Percentiles rank a stretch among this genome's conserved stretches.
phyloP scores from a whole-genome alignment of 768 basidiomycete genomes.

The Clitopilus passeckerianus region DNA sequence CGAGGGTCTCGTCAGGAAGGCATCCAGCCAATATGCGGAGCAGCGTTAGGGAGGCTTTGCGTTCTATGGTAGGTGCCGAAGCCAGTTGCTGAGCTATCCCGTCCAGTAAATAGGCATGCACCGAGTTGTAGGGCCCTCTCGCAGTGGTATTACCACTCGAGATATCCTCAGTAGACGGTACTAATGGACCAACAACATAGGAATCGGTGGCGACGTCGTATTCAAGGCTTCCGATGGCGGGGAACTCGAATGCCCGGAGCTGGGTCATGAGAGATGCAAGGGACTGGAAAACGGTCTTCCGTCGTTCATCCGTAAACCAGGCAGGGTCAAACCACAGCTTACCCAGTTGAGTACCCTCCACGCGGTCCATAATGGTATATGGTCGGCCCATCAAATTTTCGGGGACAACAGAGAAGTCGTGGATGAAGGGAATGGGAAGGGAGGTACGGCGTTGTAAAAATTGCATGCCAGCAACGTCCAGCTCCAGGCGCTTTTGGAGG shows the following conservation, averaged over 20 bases:
- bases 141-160: not conserved
- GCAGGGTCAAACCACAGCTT: slow-evolving; percentile 12
- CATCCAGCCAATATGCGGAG: slow-evolving; percentile 5
- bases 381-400: slow-evolving; percentile 9
- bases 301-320: slow-evolving; percentile 4
- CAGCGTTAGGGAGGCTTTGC: slow-evolving; percentile 2
- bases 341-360: slow-evolving; percentile 9
- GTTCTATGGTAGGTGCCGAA: not conserved
- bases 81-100: not conserved
- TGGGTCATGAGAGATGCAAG: slow-evolving; percentile 8
- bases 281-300: slow-evolving; percentile 5
- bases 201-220: not conserved
- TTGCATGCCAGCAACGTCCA: slow-evolving; percentile 6
- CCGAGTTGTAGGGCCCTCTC: not conserved
- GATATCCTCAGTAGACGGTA: not conserved
- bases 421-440: slow-evolving; percentile 12
- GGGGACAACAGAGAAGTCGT: slow-evolving; percentile 4
- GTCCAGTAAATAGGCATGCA: not conserved
- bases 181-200: not conserved
- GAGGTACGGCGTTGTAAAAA: slow-evolving; percentile 8
- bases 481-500: not conserved
- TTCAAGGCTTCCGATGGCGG: not conserved
- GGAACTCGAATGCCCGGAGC: not conserved
- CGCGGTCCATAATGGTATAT: slow-evolving; percentile 11
- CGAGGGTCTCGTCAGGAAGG: slow-evolving; percentile 13